Percentiles rank a stretch among this genome's conserved stretches.
These are phyloP conservation scores for Diplodia intermedia DNA, from an alignment of 2,329 filamentous ascomycete species.

Conservation along the genomic window DNA sequence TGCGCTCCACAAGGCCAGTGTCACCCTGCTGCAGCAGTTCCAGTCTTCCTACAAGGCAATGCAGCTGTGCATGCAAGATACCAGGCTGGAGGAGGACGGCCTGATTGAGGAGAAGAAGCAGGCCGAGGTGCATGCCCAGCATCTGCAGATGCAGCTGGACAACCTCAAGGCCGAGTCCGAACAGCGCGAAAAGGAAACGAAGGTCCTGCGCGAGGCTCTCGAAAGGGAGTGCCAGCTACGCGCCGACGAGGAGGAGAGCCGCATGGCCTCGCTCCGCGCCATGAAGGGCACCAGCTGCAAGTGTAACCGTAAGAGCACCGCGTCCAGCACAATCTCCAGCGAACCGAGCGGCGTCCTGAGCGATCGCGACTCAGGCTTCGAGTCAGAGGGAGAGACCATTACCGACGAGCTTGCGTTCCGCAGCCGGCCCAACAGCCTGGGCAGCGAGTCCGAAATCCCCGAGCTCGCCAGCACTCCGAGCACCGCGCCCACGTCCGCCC, in stretches of 20 bases:
- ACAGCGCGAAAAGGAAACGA: constrained; percentile 65
- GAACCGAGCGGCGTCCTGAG: constrained; percentile 29
- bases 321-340: constrained; percentile 45
- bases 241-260: constrained; percentile 44
- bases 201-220: constrained; percentile 44
- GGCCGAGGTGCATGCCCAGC: constrained; percentile 62
- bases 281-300: constrained; percentile 35
- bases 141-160: constrained; percentile 67
- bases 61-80: constrained; percentile 54
- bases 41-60: constrained; percentile 62
- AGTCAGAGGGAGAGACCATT: constrained; percentile 62
- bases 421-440: constrained; percentile 45
- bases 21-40: constrained; percentile 60
- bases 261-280: constrained; percentile 34
- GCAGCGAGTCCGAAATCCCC: constrained; percentile 44
- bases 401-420: constrained; percentile 39
- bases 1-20: constrained; percentile 63
- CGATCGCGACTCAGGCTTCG: constrained; percentile 63
- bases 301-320: constrained; percentile 26
- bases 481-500: constrained; percentile 36
- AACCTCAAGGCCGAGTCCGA: constrained; percentile 60
- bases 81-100: constrained; percentile 61
- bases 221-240: constrained; percentile 44
- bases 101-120: constrained; percentile 68
- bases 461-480: constrained; percentile 44